Evolutionary conservation across 2,329 filamentous ascomycete species (phyloP), one percentile per base, ranked within the genome.

Genomic region (Pezicula neosporulosa): DNA sequence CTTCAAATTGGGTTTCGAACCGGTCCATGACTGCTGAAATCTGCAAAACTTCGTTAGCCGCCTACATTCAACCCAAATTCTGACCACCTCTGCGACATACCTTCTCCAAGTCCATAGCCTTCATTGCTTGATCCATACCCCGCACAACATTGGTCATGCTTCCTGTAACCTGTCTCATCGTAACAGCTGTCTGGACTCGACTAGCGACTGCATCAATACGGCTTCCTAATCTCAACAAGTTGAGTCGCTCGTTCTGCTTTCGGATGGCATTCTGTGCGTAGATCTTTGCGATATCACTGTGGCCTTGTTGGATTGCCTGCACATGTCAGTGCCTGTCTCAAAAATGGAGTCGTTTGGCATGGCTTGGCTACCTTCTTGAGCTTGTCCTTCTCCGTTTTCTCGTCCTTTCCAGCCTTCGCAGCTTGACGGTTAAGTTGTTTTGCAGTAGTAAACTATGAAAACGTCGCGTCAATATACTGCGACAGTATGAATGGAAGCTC

Each of bases 21-120:
- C 78, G 78, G 60, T 85, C 82, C 82, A 86, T 86, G 42, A 85
- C 80, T 43, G 78, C 76, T 12, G 81, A 82, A 50, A 86, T 85
- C 80, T 82, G 56, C 19, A 12, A 15, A 33, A 33, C 6, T 15
- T 13, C 6, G 16, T 13, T 12, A 21, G 15, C 24, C 16, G 15
- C 18, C 16, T 19, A 4, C 6, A 19, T 21, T 19, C 12, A 4
- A 7, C 16, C 39, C 6, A 12, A 5, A 42, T 19, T 13, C 39
- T 21, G 16, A 24, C 6, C 39, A 13, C 39, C 3, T 18, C 12
- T 21, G 39, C 16, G 13, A 42, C 36, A 46, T 68, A 82, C 80
- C 72, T 80, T 81, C 59, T 83, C 81, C 51, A 82, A 68, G 68
- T 82, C 80, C 80, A 84, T 84, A 50, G 74, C 73, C 66, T 82